phyloP scores from a whole-genome alignment of 257 asterid species.

The Orobanche coerulescens region DNA sequence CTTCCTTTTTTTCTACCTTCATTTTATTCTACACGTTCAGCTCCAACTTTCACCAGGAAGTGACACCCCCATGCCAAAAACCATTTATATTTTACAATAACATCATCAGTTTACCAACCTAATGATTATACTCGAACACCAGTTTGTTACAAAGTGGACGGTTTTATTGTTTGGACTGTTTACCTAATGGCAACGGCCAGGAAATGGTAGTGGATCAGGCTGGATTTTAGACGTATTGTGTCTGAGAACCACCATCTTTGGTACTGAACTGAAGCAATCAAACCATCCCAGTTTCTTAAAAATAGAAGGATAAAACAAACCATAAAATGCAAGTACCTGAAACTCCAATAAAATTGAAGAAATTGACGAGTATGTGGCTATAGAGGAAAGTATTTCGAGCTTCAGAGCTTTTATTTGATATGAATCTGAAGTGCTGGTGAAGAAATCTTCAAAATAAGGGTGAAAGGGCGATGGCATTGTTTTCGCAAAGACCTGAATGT shows the following conservation, averaged over 20 bases:
- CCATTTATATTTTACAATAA: not conserved
- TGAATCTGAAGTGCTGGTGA: constrained; percentile 64
- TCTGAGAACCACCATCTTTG: constrained; percentile 15
- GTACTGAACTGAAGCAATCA: constrained; percentile 7
- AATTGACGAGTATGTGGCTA: constrained; percentile 70
- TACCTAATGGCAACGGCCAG: not conserved
- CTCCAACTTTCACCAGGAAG: constrained; percentile 14
- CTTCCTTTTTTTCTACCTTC: not conserved
- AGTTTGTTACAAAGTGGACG: not conserved
- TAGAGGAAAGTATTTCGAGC: constrained; percentile 83
- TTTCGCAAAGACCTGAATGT: constrained; percentile 86
- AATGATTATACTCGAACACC: not conserved
- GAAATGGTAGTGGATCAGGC: constrained; percentile 7
- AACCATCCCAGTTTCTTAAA: not conserved
- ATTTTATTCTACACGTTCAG: not conserved
- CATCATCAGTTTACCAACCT: not conserved
- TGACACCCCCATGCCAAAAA: not conserved
- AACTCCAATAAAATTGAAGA: constrained; percentile 77
- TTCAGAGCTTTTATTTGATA: constrained; percentile 76
- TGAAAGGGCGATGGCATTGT: constrained; percentile 74
- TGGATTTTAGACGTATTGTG: constrained; percentile 11
- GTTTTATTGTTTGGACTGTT: not conserved
- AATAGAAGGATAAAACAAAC: constrained; percentile 11
- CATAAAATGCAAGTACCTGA: constrained; percentile 48
- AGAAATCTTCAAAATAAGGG: constrained; percentile 84